phyloP scores from a whole-genome alignment of 164 flowering plant genomes.

The Brasenia schreberi region DNA sequence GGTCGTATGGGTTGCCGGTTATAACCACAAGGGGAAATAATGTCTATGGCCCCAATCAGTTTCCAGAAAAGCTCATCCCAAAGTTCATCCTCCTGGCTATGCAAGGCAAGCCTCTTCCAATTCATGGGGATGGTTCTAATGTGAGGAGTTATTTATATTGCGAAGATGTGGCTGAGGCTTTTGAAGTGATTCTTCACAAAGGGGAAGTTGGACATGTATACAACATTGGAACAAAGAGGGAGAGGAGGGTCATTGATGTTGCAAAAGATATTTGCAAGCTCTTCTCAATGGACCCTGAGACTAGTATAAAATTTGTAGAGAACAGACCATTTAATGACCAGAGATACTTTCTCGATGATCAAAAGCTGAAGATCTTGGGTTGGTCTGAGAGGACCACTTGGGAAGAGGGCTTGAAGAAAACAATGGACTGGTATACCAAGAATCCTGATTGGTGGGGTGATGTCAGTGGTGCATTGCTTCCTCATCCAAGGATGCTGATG shows the following conservation, averaged over 20 bases:
- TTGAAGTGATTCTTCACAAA: constrained; percentile 60
- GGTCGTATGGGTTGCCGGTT: constrained; percentile 65
- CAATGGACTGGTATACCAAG: constrained; percentile 54
- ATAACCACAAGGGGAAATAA: constrained; percentile 74
- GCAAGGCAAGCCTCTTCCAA: constrained; percentile 53
- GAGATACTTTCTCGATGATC: constrained; percentile 65
- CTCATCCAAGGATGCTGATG: constrained; percentile 54
- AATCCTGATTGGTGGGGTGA: constrained; percentile 87
- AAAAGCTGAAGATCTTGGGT: constrained; percentile 58
- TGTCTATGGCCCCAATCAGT: constrained; percentile 74
- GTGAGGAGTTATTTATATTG: constrained; percentile 63
- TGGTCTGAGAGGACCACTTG: constrained; percentile 63
- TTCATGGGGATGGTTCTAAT: constrained; percentile 72
- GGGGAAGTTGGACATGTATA: constrained; percentile 81
- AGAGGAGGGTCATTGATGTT: constrained; percentile 66
- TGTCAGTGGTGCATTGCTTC: constrained; percentile 54
- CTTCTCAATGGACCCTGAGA: constrained; percentile 39
- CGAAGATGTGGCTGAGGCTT: constrained; percentile 82
- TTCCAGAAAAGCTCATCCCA: constrained; percentile 67
- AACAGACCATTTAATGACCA: constrained; percentile 69
- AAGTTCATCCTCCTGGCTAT: constrained; percentile 69
- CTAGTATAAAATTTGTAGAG: constrained; percentile 46
- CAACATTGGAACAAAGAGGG: constrained; percentile 67
- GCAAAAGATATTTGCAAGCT: constrained; percentile 63
- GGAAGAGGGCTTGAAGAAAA: constrained; percentile 62